Base-by-base conservation (phyloP, 1,139 yeast species). In the Saccharomycopsis hybrid region DNA sequence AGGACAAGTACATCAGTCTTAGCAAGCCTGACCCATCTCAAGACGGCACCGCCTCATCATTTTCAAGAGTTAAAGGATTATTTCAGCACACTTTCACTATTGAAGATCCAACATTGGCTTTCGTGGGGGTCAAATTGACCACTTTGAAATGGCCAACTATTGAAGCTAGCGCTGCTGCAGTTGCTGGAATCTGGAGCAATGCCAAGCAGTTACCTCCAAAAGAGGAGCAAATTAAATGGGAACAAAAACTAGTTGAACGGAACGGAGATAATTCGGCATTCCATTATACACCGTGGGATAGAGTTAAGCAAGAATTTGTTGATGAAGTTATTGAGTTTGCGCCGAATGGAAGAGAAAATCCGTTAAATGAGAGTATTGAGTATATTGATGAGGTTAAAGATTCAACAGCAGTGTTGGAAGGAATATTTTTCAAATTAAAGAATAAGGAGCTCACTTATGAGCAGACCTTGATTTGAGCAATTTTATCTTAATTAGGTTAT, bases 61-160 rank as follows among this genome's bases (percentile, higher is more conserved):
- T 25, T 28, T 48, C 56, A 7, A 38, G 59, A 7, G 27, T 58
- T 36, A 53, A 55, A 39, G 73, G 74, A 1, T 61, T 72, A 7
- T 73, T 65, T 55, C 65, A 65, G 50, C 63, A 72, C 54, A 68
- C 71, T 0, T 71, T 73, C 56, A 53, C 63, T 24, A 67, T 70
- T 44, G 64, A 67, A 4, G 77, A 73, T 51, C 74, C 76, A 18
- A 64, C 73, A 0, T 58, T 73, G 24, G 72, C 70, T 1, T 60
- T 67, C 29, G 65, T 67, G 5, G 64, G 58, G 44, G 61, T 60
- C 28, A 62, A 63, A 27, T 46, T 58, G 18, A 57, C 59, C 35
- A 60, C 60, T 4, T 52, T 61, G 18, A 62, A 62, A 35, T 63
- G 65, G 13, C 58, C 62, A 43, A 53, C 60, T 8, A 59, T 63